Percentiles rank a stretch among this genome's conserved stretches.
phyloP scores from a whole-genome alignment of 2,329 filamentous ascomycete species.

The Colletotrichum paranaense region DNA sequence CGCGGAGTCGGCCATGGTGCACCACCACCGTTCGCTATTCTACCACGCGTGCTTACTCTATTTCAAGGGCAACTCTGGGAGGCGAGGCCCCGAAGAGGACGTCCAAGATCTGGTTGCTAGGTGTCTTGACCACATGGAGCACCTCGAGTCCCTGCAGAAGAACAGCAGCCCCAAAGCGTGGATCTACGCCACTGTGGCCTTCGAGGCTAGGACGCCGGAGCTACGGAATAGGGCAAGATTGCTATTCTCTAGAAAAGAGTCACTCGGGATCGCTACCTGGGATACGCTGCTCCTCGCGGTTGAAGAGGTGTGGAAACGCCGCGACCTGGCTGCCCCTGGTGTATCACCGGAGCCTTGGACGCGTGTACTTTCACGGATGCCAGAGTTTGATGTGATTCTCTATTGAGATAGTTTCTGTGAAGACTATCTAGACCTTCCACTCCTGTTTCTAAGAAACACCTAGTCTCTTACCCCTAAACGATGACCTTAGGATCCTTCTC shows the following conservation, averaged over 20 bases:
- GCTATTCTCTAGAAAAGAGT: background rate
- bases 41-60: slow-evolving; percentile 17
- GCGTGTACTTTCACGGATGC: background rate
- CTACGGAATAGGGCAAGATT: background rate
- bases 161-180: slow-evolving; percentile 9
- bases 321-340: background rate
- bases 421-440: background rate
- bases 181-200: background rate
- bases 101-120: background rate
- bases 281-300: background rate
- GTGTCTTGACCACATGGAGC: slow-evolving; percentile 13
- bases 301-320: background rate
- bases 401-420: background rate
- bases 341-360: background rate
- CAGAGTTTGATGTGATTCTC: background rate
- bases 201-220: background rate
- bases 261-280: background rate
- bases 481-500: slow-evolving; percentile 1
- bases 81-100: slow-evolving; percentile 1
- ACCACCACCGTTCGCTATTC: slow-evolving; percentile 12
- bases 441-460: background rate
- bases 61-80: slow-evolving; percentile 13
- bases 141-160: background rate
- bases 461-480: background rate
- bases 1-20: background rate